Conservation (phyloP, 345 rosid species). For the Fremontodendron californicum region DNA sequence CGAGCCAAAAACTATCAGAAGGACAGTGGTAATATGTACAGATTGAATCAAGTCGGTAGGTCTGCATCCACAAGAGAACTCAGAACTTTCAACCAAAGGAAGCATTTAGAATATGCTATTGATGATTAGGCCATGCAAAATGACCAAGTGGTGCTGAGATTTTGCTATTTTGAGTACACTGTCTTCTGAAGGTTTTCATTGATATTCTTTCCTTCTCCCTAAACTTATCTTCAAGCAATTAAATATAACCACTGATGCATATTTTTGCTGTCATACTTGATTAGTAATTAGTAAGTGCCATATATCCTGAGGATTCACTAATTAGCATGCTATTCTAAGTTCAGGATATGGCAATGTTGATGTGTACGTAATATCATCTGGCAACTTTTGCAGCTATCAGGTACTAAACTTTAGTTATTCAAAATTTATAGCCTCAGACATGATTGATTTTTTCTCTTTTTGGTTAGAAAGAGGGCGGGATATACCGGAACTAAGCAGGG, state of each 20-base stretch:
- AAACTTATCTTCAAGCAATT: neutral
- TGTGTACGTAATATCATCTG: too few relatives aligned
- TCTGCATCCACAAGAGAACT: constrained; percentile 56
- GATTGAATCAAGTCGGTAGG: constrained; percentile 34
- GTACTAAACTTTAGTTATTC: neutral
- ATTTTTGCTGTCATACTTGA: neutral
- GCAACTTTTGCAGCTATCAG: neutral
- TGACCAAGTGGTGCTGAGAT: neutral
- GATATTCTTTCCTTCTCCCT: neutral
- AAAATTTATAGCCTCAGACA: too few relatives aligned
- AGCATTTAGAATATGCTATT: constrained; percentile 27
- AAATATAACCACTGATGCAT: neutral
- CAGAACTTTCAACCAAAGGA: constrained; percentile 31
- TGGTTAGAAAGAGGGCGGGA: neutral
- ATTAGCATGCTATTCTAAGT: neutral
- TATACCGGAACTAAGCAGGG: neutral
- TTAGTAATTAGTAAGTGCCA: neutral
- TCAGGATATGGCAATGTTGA: too few relatives aligned
- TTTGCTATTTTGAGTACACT: neutral
- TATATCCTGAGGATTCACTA: neutral
- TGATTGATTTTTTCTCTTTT: too few relatives aligned
- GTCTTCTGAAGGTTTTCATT: neutral
- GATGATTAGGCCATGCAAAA: constrained; percentile 27
- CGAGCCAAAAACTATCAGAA: constrained; percentile 16
- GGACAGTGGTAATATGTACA: constrained; percentile 25